phyloP scores from a whole-genome alignment of 192 early-diverging fungal genomes.

The Mortierella antarctica region DNA sequence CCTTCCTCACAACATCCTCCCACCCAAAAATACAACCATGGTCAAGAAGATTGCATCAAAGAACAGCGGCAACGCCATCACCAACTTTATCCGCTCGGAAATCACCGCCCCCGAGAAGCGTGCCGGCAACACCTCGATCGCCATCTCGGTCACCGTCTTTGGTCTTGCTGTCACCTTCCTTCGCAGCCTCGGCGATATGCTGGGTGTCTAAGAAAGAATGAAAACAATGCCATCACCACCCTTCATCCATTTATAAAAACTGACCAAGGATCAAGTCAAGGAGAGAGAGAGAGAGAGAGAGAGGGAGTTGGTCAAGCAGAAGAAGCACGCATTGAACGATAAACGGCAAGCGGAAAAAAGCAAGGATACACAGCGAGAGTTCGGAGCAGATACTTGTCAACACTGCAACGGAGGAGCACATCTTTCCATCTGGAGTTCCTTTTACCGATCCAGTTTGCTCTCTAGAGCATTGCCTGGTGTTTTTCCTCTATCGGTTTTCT shows the following conservation, averaged over 20 bases:
- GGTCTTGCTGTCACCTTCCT: slow-evolving; percentile 66
- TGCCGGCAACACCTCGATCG: slow-evolving; percentile 63
- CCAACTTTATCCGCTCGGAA: slow-evolving; percentile 56
- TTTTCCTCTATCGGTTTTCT: too few relatives aligned
- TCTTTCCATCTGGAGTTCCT: too few relatives aligned
- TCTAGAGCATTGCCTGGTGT: too few relatives aligned
- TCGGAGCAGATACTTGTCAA: too few relatives aligned
- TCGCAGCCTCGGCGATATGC: slow-evolving; percentile 64
- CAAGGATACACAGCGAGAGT: too few relatives aligned
- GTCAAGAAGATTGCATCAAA: slow-evolving; percentile 56
- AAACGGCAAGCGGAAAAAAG: too few relatives aligned
- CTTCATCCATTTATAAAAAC: background rate
- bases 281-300: too few relatives aligned
- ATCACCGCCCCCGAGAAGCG: slow-evolving; percentile 66
- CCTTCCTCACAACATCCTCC: background rate
- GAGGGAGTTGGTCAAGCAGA: too few relatives aligned
- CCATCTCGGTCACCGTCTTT: slow-evolving; percentile 67
- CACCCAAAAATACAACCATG: slow-evolving; percentile 25
- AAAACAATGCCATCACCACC: background rate
- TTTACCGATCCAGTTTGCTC: too few relatives aligned
- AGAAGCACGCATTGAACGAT: too few relatives aligned
- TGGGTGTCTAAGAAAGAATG: slow-evolving; percentile 56
- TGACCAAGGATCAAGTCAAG: too few relatives aligned
- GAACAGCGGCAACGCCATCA: slow-evolving; percentile 52
- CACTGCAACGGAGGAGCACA: too few relatives aligned